phyloP scores from a whole-genome alignment of 2,329 filamentous ascomycete species.

The Elsinoe ampelina region DNA sequence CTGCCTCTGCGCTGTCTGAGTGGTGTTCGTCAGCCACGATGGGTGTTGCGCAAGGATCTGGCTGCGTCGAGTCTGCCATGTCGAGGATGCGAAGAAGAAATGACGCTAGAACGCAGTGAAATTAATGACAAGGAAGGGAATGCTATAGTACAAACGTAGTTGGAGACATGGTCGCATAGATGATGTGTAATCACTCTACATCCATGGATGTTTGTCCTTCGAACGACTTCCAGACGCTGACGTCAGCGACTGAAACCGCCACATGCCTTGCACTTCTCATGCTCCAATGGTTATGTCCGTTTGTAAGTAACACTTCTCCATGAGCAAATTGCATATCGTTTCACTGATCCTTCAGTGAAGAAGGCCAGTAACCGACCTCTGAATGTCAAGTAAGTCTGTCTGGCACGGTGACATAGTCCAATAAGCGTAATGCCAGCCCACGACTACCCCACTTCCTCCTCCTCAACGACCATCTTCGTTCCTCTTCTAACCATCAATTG shows the following conservation, averaged over 20 bases:
- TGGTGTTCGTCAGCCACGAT: not conserved
- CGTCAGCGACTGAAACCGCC: not conserved
- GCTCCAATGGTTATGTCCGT: too few species aligned
- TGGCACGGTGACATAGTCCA: too few species aligned
- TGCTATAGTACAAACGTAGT: not conserved
- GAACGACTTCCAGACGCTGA: slow-evolving; percentile 4
- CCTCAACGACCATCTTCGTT: too few species aligned
- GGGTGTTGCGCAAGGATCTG: not conserved
- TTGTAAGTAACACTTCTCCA: too few species aligned
- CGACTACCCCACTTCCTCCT: too few species aligned
- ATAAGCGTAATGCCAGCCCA: too few species aligned
- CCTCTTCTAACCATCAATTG: too few species aligned
- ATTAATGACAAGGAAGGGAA: not conserved
- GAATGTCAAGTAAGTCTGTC: too few species aligned
- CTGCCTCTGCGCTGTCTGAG: not conserved
- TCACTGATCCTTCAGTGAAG: too few species aligned
- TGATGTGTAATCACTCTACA: slow-evolving; percentile 4
- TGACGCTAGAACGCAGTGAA: not conserved
- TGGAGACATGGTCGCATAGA: not conserved
- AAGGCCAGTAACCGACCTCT: too few species aligned
- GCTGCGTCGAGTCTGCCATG: not conserved
- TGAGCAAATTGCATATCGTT: too few species aligned
- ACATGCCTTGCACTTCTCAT: not conserved
- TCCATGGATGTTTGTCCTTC: not conserved
- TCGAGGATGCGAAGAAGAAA: not conserved